Evolutionary conservation across 2,329 filamentous ascomycete genomes (phyloP).

Genomic region (Neonectria hederae): DNA sequence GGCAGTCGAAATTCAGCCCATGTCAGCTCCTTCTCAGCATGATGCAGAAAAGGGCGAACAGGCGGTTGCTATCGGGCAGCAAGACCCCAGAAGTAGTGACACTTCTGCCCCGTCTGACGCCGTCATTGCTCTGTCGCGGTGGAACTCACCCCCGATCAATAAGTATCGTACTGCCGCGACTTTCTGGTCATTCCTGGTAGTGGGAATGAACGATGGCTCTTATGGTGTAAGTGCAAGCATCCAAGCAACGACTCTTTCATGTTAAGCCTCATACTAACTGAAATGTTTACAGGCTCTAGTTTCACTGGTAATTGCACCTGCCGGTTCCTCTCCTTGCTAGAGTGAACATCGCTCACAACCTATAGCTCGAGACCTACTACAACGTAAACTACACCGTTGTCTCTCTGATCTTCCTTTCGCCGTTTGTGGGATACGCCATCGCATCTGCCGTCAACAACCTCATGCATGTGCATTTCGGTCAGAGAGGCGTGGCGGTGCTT

Average conservation of each 20-base stretch:
- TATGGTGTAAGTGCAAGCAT: not conserved
- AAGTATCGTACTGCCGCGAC: not conserved
- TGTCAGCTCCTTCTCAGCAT: not conserved
- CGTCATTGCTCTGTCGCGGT: constrained; percentile 2
- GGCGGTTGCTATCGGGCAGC: not conserved
- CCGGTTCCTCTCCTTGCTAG: not conserved
- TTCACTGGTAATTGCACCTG: not conserved
- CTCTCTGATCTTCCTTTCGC: constrained; percentile 72
- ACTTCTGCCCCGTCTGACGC: not conserved
- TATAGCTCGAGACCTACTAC: constrained; percentile 60
- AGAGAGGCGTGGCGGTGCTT: constrained; percentile 68
- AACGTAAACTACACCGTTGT: constrained; percentile 67
- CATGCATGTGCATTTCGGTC: constrained; percentile 42
- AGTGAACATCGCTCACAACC: not conserved
- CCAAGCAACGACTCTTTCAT: not conserved
- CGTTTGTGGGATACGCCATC: constrained; percentile 71
- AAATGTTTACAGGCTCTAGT: not conserved
- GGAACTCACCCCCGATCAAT: constrained; percentile 1
- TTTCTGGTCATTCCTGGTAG: constrained; percentile 5
- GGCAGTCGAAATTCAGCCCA: constrained; percentile 3
- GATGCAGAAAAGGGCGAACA: not conserved
- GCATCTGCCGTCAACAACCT: constrained; percentile 70
- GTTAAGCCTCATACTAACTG: not conserved
- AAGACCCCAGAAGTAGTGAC: not conserved
- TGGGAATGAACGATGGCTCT: constrained; percentile 1